A percentile compares a stretch with the other conserved stretches of the same genome.
Evolutionary conservation across 139 green algal genomes (phyloP).

Genomic region (Micractinium conductrix): DNA sequence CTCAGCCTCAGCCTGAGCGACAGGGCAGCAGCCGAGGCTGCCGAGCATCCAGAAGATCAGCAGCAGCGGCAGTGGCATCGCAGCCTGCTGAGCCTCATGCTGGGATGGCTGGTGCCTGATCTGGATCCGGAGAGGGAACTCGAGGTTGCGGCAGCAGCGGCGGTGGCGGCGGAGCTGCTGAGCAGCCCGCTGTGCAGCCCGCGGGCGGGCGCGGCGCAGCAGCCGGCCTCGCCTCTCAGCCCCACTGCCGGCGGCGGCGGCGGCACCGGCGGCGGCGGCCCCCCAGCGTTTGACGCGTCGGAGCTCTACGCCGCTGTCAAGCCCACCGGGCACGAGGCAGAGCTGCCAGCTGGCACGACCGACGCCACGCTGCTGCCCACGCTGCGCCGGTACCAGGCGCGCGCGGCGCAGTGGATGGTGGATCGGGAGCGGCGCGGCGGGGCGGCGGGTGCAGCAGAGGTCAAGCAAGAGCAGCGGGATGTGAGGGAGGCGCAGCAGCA

Average conservation of each 20-base stretch:
- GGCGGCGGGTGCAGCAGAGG: too few relatives aligned
- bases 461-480: not conserved
- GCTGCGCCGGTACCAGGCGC: constrained; percentile 84
- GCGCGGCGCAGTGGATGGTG: constrained; percentile 36
- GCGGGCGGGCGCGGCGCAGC: too few relatives aligned
- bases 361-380: constrained; percentile 58
- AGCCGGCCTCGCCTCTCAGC: not conserved
- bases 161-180: not conserved
- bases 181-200: constrained; percentile 16
- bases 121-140: constrained; percentile 11
- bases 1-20: not conserved
- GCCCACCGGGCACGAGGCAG: constrained; percentile 62
- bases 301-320: constrained; percentile 72
- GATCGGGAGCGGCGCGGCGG: constrained; percentile 25
- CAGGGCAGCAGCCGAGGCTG: not conserved
- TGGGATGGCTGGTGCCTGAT: constrained; percentile 18
- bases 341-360: constrained; percentile 37
- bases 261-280: not conserved
- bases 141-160: not conserved
- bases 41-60: constrained; percentile 5
- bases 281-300: constrained; percentile 49
- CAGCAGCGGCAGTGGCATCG: constrained; percentile 17
- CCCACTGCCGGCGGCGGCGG: not conserved
- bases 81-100: not conserved
- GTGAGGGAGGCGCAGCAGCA: not conserved